phyloP scores from a whole-genome alignment of 495 filamentous ascomycete species.

The Tuber calosporum region DNA sequence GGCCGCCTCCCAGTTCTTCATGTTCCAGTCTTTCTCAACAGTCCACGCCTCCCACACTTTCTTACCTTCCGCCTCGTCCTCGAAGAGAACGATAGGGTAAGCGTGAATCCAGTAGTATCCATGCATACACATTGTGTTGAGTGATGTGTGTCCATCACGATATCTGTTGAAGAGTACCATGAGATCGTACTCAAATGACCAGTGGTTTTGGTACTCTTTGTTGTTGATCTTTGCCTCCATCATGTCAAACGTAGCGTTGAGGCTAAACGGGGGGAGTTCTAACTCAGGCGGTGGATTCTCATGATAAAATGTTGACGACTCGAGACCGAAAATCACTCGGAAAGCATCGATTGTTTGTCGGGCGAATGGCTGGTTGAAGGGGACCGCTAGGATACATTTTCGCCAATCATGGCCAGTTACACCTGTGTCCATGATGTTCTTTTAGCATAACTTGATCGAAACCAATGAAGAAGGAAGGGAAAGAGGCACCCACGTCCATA shows the following conservation, averaged over 20 bases:
- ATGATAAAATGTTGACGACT: constrained; percentile 16
- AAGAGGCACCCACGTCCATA: background rate
- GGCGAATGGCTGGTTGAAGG: constrained; percentile 14
- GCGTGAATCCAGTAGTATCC: constrained; percentile 26
- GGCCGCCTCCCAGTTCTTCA: constrained; percentile 14
- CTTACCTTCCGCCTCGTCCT: constrained; percentile 1
- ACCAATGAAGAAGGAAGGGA: background rate
- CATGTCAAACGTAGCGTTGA: constrained; percentile 25
- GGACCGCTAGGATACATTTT: constrained; percentile 21
- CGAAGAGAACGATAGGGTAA: constrained; percentile 24
- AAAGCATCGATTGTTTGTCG: constrained; percentile 11
- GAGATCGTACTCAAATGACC: constrained; percentile 29
- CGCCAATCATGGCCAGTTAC: constrained; percentile 12
- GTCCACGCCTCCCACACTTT: constrained; percentile 23
- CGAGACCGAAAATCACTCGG: constrained; percentile 18
- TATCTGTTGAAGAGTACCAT: constrained; percentile 26
- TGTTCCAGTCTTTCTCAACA: constrained; percentile 19
- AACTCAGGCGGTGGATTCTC: constrained; percentile 21
- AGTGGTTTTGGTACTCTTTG: constrained; percentile 22
- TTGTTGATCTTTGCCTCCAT: constrained; percentile 25
- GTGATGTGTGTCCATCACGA: constrained; percentile 27
- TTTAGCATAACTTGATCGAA: background rate
- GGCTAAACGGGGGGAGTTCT: constrained; percentile 18
- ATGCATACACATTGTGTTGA: constrained; percentile 25
- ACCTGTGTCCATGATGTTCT: background rate